Base-by-base conservation (phyloP, 495 filamentous ascomycete species). In the Annulohypoxylon maeteangense region DNA sequence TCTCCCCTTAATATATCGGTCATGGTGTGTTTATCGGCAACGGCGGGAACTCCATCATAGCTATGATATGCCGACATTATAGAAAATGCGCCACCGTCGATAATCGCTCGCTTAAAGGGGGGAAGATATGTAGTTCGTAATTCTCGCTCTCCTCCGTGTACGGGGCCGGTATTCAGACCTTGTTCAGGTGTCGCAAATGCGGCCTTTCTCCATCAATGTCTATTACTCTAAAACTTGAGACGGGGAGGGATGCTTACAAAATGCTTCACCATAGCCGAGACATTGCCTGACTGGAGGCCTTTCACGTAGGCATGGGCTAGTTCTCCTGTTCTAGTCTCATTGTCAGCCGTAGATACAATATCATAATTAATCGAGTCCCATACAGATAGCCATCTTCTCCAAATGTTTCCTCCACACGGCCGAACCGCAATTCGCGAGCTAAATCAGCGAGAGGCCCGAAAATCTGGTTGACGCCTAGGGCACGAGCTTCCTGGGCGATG, bases 51-150 rank as follows among this genome's bases (percentile, higher is more conserved):
- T 34, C 90, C 90, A 67, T 92, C 90, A 64, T 91, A 91, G 67
- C 88, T 88, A 71, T 88, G 82, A 70, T 92, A 93, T 3, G 90
- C 84, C 42, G 86, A 85, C 90, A 92, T 92, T 65, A 92, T 84
- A 44, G 84, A 81, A 74, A 83, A 89, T 29, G 88, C 90, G 51
- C 87, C 88, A 12, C 79, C 87, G 75, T 91, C 90, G 36, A 92
- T 86, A 63, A 92, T 92, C 2, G 88, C 83, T 10, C 88, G 79
- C 72, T 90, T 90, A 78, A 88, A 91, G 0, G 89, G 68, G 1
- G 88, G 90, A 53, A 91, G 75, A 80, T 89, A 92, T 8, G 88
- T 91, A 6, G 89, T 90, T 16, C 88, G 85, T 56, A 91, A 75
- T 68, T 91, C 90, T 66, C 90, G 79, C 75, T 90, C 85, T 5